Evolutionary conservation across 192 early-diverging fungal genomes (phyloP).

Genomic region (Chytriomyces sp.): DNA sequence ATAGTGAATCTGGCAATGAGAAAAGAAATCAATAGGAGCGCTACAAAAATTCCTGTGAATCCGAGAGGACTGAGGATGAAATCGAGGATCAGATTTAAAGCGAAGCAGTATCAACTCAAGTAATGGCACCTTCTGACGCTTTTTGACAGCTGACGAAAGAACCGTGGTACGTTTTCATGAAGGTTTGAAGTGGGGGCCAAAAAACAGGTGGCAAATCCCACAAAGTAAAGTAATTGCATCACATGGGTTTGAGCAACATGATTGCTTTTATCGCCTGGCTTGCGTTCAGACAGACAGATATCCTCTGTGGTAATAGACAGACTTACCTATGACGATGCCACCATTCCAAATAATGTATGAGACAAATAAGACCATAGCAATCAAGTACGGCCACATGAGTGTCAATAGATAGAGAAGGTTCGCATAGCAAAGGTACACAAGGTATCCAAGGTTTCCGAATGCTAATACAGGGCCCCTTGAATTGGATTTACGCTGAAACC

Average conservation of each 20-base stretch:
- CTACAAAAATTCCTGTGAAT: no score
- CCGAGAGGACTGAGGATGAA: no score
- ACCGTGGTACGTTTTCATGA: not conserved
- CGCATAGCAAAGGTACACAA: not conserved
- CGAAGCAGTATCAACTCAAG: no score
- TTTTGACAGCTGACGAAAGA: no score
- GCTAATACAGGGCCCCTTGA: no score
- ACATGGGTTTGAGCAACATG: conserved; percentile 79
- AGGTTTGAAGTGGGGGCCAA: not conserved
- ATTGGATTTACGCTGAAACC: no score
- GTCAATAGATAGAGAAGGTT: conserved; percentile 23
- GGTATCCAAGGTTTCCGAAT: not conserved
- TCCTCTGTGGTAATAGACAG: not conserved
- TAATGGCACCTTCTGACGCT: no score
- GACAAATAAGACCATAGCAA: conserved; percentile 55
- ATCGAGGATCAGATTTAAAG: no score
- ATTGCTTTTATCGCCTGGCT: conserved; percentile 79
- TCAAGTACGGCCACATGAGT: conserved; percentile 54
- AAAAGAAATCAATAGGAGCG: no score
- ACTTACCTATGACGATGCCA: conserved; percentile 79
- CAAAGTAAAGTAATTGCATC: conserved; percentile 87
- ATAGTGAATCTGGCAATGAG: conserved; percentile 41
- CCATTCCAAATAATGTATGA: conserved; percentile 76
- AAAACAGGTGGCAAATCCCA: conserved; percentile 18
- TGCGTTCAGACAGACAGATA: not conserved